phyloP scores from a whole-genome alignment of 1,284 basidiomycete species.

The Microbotryum scabiosae region DNA sequence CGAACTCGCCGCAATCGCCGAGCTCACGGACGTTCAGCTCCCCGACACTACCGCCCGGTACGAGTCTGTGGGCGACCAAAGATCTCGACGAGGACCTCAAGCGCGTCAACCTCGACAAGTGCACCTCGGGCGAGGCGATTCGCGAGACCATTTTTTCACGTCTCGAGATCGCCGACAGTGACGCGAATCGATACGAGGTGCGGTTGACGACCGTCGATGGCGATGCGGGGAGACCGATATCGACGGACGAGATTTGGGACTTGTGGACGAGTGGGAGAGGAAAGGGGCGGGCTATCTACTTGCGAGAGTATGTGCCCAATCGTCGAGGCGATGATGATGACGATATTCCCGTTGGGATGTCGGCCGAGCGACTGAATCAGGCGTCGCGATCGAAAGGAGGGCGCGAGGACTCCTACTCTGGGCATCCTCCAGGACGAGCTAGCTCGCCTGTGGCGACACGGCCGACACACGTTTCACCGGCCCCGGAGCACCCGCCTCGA shows the following conservation, averaged over 20 bases:
- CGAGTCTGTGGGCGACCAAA: too few relatives aligned
- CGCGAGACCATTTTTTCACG: conserved; percentile 76
- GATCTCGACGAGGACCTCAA: too few relatives aligned
- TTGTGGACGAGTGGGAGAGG: conserved; percentile 52
- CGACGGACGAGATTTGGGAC: conserved; percentile 58
- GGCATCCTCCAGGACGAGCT: not conserved
- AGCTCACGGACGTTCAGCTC: too few relatives aligned
- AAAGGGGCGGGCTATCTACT: conserved; percentile 58
- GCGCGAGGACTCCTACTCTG: not conserved
- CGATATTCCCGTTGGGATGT: conserved; percentile 17
- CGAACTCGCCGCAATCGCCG: too few relatives aligned
- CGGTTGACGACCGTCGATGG: conserved; percentile 75
- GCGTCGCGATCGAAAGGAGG: conserved; percentile 1
- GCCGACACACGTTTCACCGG: not conserved
- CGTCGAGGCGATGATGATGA: not conserved
- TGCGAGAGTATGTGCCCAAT: not conserved
- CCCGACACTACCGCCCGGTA: too few relatives aligned
- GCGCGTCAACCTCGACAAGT: conserved; percentile 64
- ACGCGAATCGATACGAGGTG: conserved; percentile 64
- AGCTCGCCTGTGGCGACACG: too few relatives aligned
- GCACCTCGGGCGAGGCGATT: conserved; percentile 61
- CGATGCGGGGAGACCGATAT: conserved; percentile 60
- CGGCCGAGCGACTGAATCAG: conserved; percentile 15
- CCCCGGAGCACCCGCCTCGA: not conserved
- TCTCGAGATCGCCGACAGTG: conserved; percentile 74